Percentiles rank a stretch among this genome's conserved stretches.
Conservation (phyloP, 1,139 yeast species). For the Diutina siamensis region DNA sequence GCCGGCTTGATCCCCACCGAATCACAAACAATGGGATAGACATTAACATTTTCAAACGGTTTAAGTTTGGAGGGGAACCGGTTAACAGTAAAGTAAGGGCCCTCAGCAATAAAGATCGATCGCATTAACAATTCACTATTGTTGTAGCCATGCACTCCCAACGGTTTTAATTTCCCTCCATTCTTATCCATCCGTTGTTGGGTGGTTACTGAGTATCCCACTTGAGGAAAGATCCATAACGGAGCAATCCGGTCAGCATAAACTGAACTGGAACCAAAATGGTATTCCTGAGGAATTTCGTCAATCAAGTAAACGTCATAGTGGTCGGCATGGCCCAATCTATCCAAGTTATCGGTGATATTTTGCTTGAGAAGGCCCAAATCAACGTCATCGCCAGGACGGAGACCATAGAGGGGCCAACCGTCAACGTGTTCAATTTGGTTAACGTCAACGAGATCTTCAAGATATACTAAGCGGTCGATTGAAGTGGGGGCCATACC, state of each 20-base stretch:
- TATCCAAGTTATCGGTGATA: slow-evolving; percentile 15
- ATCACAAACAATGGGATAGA: slow-evolving; percentile 68
- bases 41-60: slow-evolving; percentile 65
- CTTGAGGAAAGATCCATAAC: slow-evolving; percentile 71
- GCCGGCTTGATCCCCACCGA: slow-evolving; percentile 47
- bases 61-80: slow-evolving; percentile 20
- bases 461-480: slow-evolving; percentile 51
- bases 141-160: slow-evolving; percentile 80
- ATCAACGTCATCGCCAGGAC: slow-evolving; percentile 35
- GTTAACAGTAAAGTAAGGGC: slow-evolving; percentile 52
- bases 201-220: slow-evolving; percentile 72
- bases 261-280: slow-evolving; percentile 43
- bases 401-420: slow-evolving; percentile 80
- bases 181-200: slow-evolving; percentile 40
- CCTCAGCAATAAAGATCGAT: slow-evolving; percentile 67
- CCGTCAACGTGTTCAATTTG: slow-evolving; percentile 61
- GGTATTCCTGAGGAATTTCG: slow-evolving; percentile 51
- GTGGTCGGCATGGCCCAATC: slow-evolving; percentile 20
- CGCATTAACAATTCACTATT: slow-evolving; percentile 71
- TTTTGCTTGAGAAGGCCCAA: slow-evolving; percentile 27
- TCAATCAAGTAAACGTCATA: slow-evolving; percentile 43
- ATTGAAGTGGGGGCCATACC: slow-evolving; percentile 88
- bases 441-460: slow-evolving; percentile 47
- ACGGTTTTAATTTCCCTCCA: slow-evolving; percentile 42
- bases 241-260: slow-evolving; percentile 66